Evolutionary conservation across 495 filamentous ascomycete species (phyloP).

Genomic region (Lasiosphaeria miniovina): DNA sequence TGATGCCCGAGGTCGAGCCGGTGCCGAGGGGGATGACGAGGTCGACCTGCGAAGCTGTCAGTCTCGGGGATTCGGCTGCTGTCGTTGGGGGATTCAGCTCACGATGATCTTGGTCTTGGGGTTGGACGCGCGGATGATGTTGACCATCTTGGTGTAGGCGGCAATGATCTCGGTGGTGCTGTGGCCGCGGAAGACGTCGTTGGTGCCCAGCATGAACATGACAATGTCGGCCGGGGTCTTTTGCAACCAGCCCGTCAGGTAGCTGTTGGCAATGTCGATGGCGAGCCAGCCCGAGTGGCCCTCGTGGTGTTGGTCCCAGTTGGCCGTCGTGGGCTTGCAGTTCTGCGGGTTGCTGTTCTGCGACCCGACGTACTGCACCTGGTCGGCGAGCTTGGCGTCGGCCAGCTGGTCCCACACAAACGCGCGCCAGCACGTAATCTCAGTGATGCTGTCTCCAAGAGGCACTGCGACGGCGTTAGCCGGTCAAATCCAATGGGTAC

Average conservation of each 20-base stretch:
- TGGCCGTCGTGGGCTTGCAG: slow-evolving; percentile 27
- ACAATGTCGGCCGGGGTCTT: slow-evolving; percentile 40
- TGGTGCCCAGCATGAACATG: slow-evolving; percentile 45
- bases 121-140: slow-evolving; percentile 34
- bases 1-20: slow-evolving; percentile 21
- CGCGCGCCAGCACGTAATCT: slow-evolving; percentile 43
- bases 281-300: slow-evolving; percentile 44
- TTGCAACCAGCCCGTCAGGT: slow-evolving; percentile 38
- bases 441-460: slow-evolving; percentile 41
- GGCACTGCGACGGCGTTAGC: slow-evolving; percentile 27
- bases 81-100: slow-evolving; percentile 6
- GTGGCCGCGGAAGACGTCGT: slow-evolving; percentile 33
- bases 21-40: slow-evolving; percentile 32
- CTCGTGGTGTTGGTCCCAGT: slow-evolving; percentile 40
- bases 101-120: slow-evolving; percentile 40
- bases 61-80: background rate
- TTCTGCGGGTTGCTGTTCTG: slow-evolving; percentile 37
- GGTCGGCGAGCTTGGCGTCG: slow-evolving; percentile 22
- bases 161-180: slow-evolving; percentile 34
- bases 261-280: slow-evolving; percentile 43
- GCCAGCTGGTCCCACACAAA: slow-evolving; percentile 37
- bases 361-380: slow-evolving; percentile 42
- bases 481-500: background rate
- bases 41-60: slow-evolving; percentile 25
- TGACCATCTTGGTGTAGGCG: slow-evolving; percentile 39